Evolutionary conservation across 2,329 filamentous ascomycete species (phyloP).

Genomic region (Aspergillus sp.): DNA sequence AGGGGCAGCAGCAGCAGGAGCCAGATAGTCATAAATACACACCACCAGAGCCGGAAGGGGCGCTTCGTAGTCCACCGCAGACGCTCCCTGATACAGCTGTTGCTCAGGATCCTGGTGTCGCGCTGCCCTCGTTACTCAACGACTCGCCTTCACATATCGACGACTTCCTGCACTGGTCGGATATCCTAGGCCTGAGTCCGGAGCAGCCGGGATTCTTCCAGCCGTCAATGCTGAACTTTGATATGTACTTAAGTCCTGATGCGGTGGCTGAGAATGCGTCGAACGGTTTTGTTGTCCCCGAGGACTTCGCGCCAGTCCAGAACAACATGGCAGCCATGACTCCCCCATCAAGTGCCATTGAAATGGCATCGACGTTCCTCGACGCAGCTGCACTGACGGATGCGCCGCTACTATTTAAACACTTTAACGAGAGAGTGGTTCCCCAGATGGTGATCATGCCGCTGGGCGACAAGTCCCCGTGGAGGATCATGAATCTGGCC

Average conservation of each 20-base stretch:
- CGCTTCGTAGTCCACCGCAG: not conserved
- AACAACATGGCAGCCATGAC: slow-evolving; percentile 7
- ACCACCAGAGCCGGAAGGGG: not conserved
- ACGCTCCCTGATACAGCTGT: not conserved
- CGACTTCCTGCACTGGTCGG: slow-evolving; percentile 35
- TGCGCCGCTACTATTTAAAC: slow-evolving; percentile 27
- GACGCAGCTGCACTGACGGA: slow-evolving; percentile 19
- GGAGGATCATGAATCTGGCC: slow-evolving; percentile 33
- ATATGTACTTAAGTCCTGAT: not conserved
- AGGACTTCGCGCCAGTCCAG: no score
- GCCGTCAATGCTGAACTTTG: slow-evolving; percentile 13
- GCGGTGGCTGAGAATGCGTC: not conserved
- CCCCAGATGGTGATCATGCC: slow-evolving; percentile 32
- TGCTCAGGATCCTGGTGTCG: not conserved
- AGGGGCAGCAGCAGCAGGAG: not conserved
- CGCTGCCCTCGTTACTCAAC: slow-evolving; percentile 6
- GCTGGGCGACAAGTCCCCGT: slow-evolving; percentile 32
- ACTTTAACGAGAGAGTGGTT: slow-evolving; percentile 34
- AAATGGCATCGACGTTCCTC: slow-evolving; percentile 2
- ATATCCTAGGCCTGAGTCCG: slow-evolving; percentile 31
- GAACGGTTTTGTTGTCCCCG: not conserved
- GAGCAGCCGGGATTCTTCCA: slow-evolving; percentile 19
- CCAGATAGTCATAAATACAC: no score
- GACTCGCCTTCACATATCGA: slow-evolving; percentile 25
- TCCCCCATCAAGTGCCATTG: not conserved